Base-by-base conservation (phyloP, 2,329 filamentous ascomycete genomes). In the Botrytis hyacinthi region DNA sequence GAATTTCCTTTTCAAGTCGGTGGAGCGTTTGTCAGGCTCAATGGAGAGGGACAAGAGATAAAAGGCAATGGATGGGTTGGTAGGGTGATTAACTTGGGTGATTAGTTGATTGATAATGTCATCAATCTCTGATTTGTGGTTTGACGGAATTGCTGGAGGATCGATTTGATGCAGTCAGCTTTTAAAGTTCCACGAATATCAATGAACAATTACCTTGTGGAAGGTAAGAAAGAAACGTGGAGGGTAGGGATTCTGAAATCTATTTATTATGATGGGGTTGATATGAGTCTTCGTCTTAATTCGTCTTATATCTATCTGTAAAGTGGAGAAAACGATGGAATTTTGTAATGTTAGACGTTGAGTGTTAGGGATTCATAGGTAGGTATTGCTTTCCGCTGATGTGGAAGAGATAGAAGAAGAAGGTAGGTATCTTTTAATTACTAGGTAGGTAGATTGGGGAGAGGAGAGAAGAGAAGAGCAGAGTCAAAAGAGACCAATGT, bases 91-190 rank as follows among this genome's bases (percentile, higher is more conserved):
- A 20, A 12, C 8, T 40, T 40, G 18, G 40, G 20, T n/a, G n/a
- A 20, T 63, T 18, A 20, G 26, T n/a, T 20, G n/a, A 7, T 32
- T 14, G 61, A 65, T 14, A 32, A n/a, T 44, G n/a, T 40, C 42
- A 18, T 42, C 37, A 62, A 22, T 42, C 42, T 44, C 26, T 22
- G 20, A 29, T 20, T 8, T 40, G 66, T 54, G 66, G 46, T 32
- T 69, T 29, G 42, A 60, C 29, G 44, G 51, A 35, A 35, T 54
- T 22, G 57, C 35, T 59, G 66, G n/a, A 70, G 67, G 67, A 60
- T 70, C 37, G 14, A 18, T 57, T 44, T 70, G n/a, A 70, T 70
- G 51, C 67, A 60, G 67, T 70, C 67, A 60, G 67, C 67, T 42
- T 70, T 44, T 60, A 26, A 65, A 29, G 42, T 65, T 65, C 44